Evolutionary conservation across 192 early-diverging fungal genomes (phyloP).

Genomic region (Coemansia sp.): DNA sequence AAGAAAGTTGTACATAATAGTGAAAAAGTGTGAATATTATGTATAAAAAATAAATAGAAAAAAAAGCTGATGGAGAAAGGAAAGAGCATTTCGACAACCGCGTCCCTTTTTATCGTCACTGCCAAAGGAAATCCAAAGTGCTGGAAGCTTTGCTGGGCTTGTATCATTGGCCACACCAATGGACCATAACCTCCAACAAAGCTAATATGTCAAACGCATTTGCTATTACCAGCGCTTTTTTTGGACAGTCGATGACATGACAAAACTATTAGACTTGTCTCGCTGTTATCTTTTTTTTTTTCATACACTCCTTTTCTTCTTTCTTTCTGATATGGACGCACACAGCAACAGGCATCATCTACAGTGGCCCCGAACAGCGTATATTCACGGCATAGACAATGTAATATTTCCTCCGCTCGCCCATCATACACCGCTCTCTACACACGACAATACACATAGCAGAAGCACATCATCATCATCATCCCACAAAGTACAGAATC

Average conservation of each 20-base stretch:
- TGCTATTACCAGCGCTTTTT: background rate
- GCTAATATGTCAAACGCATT: background rate
- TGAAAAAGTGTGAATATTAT: background rate
- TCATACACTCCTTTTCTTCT: background rate
- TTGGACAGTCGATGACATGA: background rate
- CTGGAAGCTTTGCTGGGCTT: slow-evolving; percentile 9
- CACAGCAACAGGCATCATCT: background rate
- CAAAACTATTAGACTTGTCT: background rate
- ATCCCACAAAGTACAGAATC: background rate
- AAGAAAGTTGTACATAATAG: slow-evolving; percentile 57
- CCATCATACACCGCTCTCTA: background rate
- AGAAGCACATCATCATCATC: background rate
- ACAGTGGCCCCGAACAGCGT: slow-evolving; percentile 3
- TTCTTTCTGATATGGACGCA: background rate
- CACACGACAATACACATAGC: background rate
- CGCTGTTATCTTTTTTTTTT: background rate
- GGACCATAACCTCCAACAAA: background rate
- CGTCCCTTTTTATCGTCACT: background rate
- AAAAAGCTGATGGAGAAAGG: background rate
- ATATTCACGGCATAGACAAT: background rate
- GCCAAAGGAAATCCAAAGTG: background rate
- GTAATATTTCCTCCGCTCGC: slow-evolving; percentile 2
- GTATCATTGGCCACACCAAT: background rate
- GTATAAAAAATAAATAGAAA: background rate
- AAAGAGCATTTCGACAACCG: background rate